Evolutionary conservation across 202 grass and related monocot species (phyloP).

Genomic region (Schoenoplectus tabernaemontani): DNA sequence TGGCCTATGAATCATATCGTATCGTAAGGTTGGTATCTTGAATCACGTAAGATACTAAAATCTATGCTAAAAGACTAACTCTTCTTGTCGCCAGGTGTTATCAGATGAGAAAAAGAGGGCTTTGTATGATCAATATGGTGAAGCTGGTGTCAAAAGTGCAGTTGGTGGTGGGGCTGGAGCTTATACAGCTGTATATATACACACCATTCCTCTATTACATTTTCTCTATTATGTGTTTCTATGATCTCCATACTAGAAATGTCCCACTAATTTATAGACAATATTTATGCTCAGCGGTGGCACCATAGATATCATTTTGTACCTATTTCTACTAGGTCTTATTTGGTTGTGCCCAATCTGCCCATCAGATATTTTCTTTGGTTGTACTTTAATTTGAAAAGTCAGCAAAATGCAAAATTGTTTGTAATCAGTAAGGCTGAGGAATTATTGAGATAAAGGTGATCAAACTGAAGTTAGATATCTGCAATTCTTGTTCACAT

Average conservation of each 20-base stretch:
- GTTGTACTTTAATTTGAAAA: not conserved
- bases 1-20: too few species aligned
- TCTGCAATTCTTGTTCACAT: conserved; percentile 2
- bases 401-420: not conserved
- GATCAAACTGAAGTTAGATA: conserved; percentile 1
- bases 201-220: conserved; percentile 28
- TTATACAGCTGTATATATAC: conserved; percentile 57
- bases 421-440: not conserved
- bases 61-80: conserved; percentile 28
- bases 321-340: not conserved
- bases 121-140: conserved; percentile 94
- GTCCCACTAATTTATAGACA: conserved; percentile 15
- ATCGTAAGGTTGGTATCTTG: too few species aligned
- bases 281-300: not conserved
- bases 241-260: not conserved
- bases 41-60: too few species aligned
- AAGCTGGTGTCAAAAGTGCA: conserved; percentile 90
- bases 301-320: not conserved
- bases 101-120: conserved; percentile 98
- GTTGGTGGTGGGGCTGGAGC: conserved; percentile 80
- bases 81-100: conserved; percentile 56
- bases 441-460: not conserved
- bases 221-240: conserved; percentile 18
- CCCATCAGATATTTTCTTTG: not conserved
- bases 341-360: not conserved